phyloP scores from a whole-genome alignment of 768 basidiomycete species.

The Suillus alpinus region DNA sequence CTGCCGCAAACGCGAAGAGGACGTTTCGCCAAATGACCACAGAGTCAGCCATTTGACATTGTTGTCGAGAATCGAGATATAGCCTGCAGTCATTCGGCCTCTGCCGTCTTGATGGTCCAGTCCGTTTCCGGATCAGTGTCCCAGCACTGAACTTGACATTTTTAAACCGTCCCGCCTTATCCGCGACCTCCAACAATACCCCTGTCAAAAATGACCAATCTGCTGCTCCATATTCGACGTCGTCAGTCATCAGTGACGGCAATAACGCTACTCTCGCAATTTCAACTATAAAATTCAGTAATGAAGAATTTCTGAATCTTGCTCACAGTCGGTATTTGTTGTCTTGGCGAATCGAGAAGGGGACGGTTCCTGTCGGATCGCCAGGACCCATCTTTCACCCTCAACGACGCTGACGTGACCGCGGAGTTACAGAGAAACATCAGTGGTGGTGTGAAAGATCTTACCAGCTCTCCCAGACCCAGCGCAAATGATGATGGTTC shows the following conservation, averaged over 20 bases:
- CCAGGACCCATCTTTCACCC: not conserved
- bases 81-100: not conserved
- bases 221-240: not conserved
- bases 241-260: not conserved
- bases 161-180: not conserved
- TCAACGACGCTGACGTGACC: slow-evolving; percentile 3
- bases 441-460: not conserved
- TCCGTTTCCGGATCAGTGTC: not conserved
- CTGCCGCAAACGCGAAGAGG: not conserved
- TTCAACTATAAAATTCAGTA: not conserved
- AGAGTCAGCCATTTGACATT: not conserved
- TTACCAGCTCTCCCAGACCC: not conserved
- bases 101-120: not conserved
- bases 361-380: not conserved
- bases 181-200: not conserved
- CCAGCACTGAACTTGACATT: not conserved
- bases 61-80: not conserved
- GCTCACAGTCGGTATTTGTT: not conserved
- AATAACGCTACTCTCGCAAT: not conserved
- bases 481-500: not conserved
- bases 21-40: not conserved
- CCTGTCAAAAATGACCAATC: not conserved
- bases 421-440: slow-evolving; percentile 18
- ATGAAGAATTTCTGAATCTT: not conserved
- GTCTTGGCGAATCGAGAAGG: not conserved